These are phyloP conservation scores for Pelargonium myrrhifolium DNA, from an alignment of 441 rosid genomes.

Conservation along the genomic window DNA sequence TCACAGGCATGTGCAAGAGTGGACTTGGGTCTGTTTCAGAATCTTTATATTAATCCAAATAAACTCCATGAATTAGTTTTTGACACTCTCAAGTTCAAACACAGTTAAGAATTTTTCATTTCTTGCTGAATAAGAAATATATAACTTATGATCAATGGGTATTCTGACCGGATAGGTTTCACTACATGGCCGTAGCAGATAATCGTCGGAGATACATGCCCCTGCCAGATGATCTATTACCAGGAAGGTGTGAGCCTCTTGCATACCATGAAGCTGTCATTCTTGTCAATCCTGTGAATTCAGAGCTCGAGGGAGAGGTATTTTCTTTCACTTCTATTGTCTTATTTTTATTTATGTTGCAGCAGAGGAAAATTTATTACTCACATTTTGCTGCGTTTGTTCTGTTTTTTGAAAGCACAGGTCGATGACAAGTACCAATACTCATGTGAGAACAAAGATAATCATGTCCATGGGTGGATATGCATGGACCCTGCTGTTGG, in stretches of 20 bases:
- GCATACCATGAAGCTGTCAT: constrained; percentile 78
- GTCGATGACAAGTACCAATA: constrained; percentile 91
- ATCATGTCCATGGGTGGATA: constrained; percentile 79
- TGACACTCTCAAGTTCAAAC: neutral
- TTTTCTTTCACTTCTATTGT: neutral
- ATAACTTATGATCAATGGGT: neutral
- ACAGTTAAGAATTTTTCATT: neutral
- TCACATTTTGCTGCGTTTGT: neutral
- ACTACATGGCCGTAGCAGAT: constrained; percentile 71
- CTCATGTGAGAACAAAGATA: constrained; percentile 69
- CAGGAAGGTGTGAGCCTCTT: constrained; percentile 50
- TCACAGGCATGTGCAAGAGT: neutral
- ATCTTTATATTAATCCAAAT: neutral
- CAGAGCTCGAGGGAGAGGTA: constrained; percentile 76
- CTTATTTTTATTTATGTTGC: neutral
- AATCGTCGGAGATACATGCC: constrained; percentile 79
- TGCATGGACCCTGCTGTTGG: constrained; percentile 51
- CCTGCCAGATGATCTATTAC: constrained; percentile 59
- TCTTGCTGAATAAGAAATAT: neutral
- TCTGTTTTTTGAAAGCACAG: constrained; percentile 14
- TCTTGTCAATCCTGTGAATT: constrained; percentile 63
- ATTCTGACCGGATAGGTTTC: constrained; percentile 40
- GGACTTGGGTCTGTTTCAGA: neutral
- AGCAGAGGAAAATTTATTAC: neutral
- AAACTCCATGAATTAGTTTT: neutral